Evolutionary conservation across 2,329 filamentous ascomycete genomes (phyloP).

Genomic region (Herpotrichia juniperi): DNA sequence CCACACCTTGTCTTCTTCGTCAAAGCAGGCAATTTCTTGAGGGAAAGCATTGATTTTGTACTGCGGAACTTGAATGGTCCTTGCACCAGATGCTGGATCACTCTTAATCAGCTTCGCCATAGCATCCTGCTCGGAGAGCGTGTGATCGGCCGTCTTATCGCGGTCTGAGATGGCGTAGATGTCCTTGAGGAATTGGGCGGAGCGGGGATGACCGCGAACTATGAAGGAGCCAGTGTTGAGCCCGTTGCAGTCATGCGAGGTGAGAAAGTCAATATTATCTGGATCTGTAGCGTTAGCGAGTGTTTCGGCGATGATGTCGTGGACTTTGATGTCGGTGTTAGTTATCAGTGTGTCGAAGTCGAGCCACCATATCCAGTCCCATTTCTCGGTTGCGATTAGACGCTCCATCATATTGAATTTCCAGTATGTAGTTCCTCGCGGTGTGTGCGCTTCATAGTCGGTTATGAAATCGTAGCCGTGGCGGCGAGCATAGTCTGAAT

Average conservation of each 20-base stretch:
- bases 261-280: slow-evolving; percentile 43
- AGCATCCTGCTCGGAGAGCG: slow-evolving; percentile 47
- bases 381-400: slow-evolving; percentile 39
- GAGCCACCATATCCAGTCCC: slow-evolving; percentile 53
- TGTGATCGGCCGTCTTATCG: slow-evolving; percentile 22
- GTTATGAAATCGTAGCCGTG: slow-evolving; percentile 49
- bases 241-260: slow-evolving; percentile 48
- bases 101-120: slow-evolving; percentile 41
- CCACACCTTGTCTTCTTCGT: slow-evolving; percentile 36
- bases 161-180: slow-evolving; percentile 33
- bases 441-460: slow-evolving; percentile 45
- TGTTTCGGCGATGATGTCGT: slow-evolving; percentile 43
- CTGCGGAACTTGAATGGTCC: slow-evolving; percentile 41
- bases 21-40: slow-evolving; percentile 47
- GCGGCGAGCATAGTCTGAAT: slow-evolving; percentile 45
- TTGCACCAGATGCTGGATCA: slow-evolving; percentile 21
- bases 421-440: slow-evolving; percentile 40
- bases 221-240: slow-evolving; percentile 49
- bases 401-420: slow-evolving; percentile 48
- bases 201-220: slow-evolving; percentile 41
- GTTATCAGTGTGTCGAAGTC: slow-evolving; percentile 51
- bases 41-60: slow-evolving; percentile 49
- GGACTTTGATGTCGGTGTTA: slow-evolving; percentile 43
- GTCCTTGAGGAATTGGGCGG: slow-evolving; percentile 41
- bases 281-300: slow-evolving; percentile 36